Base-by-base conservation (phyloP, 23 red algal species). In the Agarophyton chilense region DNA sequence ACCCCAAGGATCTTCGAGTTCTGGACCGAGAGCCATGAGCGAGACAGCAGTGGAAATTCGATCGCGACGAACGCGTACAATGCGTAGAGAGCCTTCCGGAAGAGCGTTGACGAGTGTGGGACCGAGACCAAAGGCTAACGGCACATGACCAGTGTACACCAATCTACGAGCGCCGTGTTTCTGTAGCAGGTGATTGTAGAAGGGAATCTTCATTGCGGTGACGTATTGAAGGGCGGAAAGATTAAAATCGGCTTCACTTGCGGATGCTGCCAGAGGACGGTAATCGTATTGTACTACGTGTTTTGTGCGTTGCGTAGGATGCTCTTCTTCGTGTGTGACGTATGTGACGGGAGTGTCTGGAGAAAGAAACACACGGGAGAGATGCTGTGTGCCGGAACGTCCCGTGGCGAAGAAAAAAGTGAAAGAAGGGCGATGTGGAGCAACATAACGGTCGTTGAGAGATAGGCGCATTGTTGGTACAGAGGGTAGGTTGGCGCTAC, bases 11-110 rank as follows among this genome's bases (percentile, higher is more conserved):
- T 94, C 91, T 41, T 94, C 54, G 53, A 52, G 31, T 31, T 76
- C 44, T 17, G 91, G 91, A 5, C 91, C 91, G n/a, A 94, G 78
- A n/a, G 91, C 91, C 91, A 94, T 94, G 41, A 94, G 91, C 51
- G 81, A 87, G 22, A 71, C 54, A 18, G 91, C 91, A 1, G 82
- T 86, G 29, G 80, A 40, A 14, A 94, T 33, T 19, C 91, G 41
- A 14, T 94, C 91, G 46, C 91, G 44, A 16, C 91, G 76, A 40
- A 94, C 18, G n/a, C 91, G 68, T 31, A 94, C 54, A 14, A 94
- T 52, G 52, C 91, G 81, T 34, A 94, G 7, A 0, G 31, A 36
- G 18, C 72, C 81, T 19, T 19, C 47, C 51, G 85, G 85, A 1
- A 94, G 55, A 17, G 40, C 61, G 24, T 50, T 19, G 25, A 78